Base-by-base conservation (phyloP, 73 alveolate species). In the Loxodes magnus region DNA sequence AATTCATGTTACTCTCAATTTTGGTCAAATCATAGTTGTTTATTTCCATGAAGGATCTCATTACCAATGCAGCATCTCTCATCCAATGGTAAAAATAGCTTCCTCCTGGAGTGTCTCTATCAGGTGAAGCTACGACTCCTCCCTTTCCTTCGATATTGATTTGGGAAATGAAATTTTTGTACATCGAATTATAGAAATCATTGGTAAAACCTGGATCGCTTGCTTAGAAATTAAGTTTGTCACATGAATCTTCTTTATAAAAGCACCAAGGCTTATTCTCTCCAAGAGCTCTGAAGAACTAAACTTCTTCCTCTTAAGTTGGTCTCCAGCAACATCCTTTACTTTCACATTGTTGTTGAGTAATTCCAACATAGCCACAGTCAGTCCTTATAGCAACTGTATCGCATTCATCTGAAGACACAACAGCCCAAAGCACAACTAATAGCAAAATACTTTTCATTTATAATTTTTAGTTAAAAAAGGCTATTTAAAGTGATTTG, bases 191-290 rank as follows among this genome's bases (percentile, higher is more conserved):
- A 9, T 37, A 37, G 50, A 37, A 37, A 25, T 37, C 50, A 37
- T 37, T 25, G 14, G 50, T 37, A 25, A 37, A 37, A 4, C 50
- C 50, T 4, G 50, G 50, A 4, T 9, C 50, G 4, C 28, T 4
- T 4, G 50, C 50, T 4, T 9, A 9, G 20, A 4, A 37, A 9
- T 4, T 37, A 9, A 37, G 14, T 4, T 37, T 9, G 4, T 9
- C 14, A 25, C 50, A 37, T 5, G 50, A 4, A 4, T 9, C 14
- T 4, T 9, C 4, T 37, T 37, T 21, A 9, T 37, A 37, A 25
- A 37, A 37, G 50, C 50, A 37, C 50, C 50, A 37, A 4, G 50
- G 50, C 28, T 5, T 37, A 9, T 37, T 25, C 5, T 37, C 17
- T 4, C 28, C 50, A 14, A 14, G 28, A 4, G 4, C 50, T 4